Conservation (phyloP, 1,284 basidiomycete genomes). For the Rhodotorula sp. region DNA sequence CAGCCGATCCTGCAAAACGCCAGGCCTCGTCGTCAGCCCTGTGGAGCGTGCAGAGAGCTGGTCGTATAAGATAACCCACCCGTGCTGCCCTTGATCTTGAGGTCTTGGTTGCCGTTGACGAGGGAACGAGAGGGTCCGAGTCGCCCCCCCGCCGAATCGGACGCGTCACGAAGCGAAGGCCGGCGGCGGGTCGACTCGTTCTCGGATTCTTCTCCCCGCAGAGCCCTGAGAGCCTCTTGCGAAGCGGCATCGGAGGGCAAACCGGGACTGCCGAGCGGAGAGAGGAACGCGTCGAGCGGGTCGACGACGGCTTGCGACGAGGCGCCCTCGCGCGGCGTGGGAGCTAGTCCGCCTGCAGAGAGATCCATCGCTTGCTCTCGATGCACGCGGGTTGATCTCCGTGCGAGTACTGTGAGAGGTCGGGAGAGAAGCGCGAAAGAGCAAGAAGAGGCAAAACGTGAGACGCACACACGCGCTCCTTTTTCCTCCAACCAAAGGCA, state of each 20-base stretch:
- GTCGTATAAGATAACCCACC: no score
- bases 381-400: background rate
- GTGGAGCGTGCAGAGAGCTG: no score
- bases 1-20: no score
- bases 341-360: conserved; percentile 1
- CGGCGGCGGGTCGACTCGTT: no score
- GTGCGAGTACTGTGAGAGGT: background rate
- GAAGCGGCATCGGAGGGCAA: no score
- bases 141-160: no score
- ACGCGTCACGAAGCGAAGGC: no score
- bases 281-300: background rate
- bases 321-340: background rate
- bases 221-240: background rate
- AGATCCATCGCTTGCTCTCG: background rate
- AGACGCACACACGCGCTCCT: background rate
- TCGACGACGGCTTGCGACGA: background rate
- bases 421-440: no score
- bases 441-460: background rate
- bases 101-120: no score
- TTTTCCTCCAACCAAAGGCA: background rate
- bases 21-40: no score
- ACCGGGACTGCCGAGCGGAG: background rate
- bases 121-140: no score
- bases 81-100: no score
- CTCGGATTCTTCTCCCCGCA: background rate